These are phyloP conservation scores for Daldinia decipiens DNA, from an alignment of 495 filamentous ascomycete genomes.

Conservation along the genomic window DNA sequence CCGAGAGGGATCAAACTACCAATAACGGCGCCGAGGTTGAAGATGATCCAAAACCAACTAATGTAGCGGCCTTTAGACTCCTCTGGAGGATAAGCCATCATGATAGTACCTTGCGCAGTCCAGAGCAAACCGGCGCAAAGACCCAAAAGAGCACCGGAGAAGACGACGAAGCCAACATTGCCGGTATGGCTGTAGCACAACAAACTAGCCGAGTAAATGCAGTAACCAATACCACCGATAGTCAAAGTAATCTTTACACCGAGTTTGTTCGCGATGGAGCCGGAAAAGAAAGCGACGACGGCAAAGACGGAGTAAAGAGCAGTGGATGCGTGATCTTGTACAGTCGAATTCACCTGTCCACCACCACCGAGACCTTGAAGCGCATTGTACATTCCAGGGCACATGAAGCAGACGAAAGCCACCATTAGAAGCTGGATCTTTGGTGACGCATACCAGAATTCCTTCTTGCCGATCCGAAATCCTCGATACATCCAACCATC, in stretches of 20 bases:
- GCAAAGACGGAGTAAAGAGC: slow-evolving; percentile 79
- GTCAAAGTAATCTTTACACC: slow-evolving; percentile 78
- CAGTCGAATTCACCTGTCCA: slow-evolving; percentile 70
- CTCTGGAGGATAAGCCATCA: slow-evolving; percentile 93
- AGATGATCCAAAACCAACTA: slow-evolving; percentile 93
- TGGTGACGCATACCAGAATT: slow-evolving; percentile 79
- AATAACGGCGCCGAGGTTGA: slow-evolving; percentile 92
- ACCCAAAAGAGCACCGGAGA: slow-evolving; percentile 77
- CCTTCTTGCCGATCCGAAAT: slow-evolving; percentile 62
- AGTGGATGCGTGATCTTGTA: slow-evolving; percentile 70
- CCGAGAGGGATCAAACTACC: slow-evolving; percentile 85
- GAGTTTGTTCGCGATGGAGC: slow-evolving; percentile 78
- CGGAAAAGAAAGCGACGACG: slow-evolving; percentile 87
- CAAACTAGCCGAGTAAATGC: slow-evolving; percentile 81
- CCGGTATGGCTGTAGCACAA: slow-evolving; percentile 83
- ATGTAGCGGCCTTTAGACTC: slow-evolving; percentile 87
- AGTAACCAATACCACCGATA: slow-evolving; percentile 88
- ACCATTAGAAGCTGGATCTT: slow-evolving; percentile 78
- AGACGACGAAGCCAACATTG: slow-evolving; percentile 81
- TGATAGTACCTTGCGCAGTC: slow-evolving; percentile 93
- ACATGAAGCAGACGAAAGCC: slow-evolving; percentile 88
- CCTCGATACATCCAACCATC: slow-evolving; percentile 77
- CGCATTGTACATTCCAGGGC: slow-evolving; percentile 88
- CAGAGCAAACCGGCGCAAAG: slow-evolving; percentile 88
- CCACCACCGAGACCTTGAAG: slow-evolving; percentile 78